These are phyloP conservation scores for Pythium periplocum DNA, from an alignment of 352 stramenopile genomes.

Conservation along the genomic window DNA sequence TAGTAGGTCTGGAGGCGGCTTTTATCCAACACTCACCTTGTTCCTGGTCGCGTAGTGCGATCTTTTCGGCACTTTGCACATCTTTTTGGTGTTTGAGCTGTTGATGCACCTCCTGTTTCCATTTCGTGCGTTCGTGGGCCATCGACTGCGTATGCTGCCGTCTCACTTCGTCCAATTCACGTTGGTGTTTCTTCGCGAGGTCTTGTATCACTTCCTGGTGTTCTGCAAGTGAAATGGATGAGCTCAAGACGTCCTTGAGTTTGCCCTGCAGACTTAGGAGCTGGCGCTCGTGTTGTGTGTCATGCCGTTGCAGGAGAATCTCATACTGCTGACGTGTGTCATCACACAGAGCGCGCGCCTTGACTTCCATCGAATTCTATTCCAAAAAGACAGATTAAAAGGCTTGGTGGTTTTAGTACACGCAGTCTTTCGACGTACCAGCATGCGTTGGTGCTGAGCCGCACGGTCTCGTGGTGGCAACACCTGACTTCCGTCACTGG, in stretches of 20 bases:
- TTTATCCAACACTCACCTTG: too few relatives aligned
- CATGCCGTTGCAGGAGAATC: conserved; percentile 33
- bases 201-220: conserved; percentile 41
- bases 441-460: too few relatives aligned
- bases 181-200: conserved; percentile 15
- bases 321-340: conserved; percentile 54
- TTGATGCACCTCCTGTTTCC: conserved; percentile 24
- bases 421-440: too few relatives aligned
- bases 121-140: conserved; percentile 16
- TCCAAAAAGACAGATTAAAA: background rate
- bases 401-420: too few relatives aligned
- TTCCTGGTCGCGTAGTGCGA: background rate
- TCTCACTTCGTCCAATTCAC: conserved; percentile 13
- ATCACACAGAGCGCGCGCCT: conserved; percentile 43
- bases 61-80: background rate
- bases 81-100: conserved; percentile 7
- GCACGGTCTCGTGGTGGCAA: too few relatives aligned
- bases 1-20: too few relatives aligned
- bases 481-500: too few relatives aligned
- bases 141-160: too few relatives aligned
- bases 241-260: conserved; percentile 37
- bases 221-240: conserved; percentile 44
- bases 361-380: conserved; percentile 29
- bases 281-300: conserved; percentile 38
- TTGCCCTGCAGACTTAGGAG: conserved; percentile 28